These are phyloP conservation scores for Boletus vinaceobasis DNA, from an alignment of 768 basidiomycete species.

Conservation along the genomic window DNA sequence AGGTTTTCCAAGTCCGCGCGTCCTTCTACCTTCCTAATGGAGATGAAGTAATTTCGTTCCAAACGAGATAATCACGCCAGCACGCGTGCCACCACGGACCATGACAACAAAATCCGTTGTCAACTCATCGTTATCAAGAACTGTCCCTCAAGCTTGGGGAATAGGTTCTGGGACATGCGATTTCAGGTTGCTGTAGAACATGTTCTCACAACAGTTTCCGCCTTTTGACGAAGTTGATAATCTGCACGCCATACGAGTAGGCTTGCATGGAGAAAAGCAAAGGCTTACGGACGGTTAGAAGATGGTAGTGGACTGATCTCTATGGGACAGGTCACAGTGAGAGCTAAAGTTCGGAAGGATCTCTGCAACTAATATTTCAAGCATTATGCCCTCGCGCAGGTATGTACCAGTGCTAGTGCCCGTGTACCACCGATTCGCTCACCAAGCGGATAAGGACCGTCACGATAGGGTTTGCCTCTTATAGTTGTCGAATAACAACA, in stretches of 20 bases:
- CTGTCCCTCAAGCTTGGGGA: background rate
- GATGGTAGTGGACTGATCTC: background rate
- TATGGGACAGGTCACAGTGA: background rate
- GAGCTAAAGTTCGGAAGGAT: background rate
- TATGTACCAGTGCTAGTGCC: background rate
- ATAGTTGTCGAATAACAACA: background rate
- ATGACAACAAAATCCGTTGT: too few relatives aligned
- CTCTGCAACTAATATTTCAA: background rate
- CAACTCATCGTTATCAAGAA: background rate
- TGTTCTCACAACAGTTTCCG: background rate
- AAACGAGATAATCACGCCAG: background rate
- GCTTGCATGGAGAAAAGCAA: background rate
- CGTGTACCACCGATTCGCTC: background rate
- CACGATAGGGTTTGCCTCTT: background rate
- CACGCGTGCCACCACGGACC: background rate
- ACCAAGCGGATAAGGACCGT: background rate
- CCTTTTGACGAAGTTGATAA: background rate
- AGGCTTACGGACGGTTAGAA: background rate
- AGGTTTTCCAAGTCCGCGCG: slow-evolving; percentile 14
- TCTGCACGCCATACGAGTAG: background rate
- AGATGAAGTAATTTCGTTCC: background rate
- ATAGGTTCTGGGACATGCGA: background rate
- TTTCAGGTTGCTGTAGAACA: background rate
- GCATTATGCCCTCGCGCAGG: background rate
- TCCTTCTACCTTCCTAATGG: slow-evolving; percentile 6